Conservation (phyloP, 441 rosid species). For the Adansonia gregorii region DNA sequence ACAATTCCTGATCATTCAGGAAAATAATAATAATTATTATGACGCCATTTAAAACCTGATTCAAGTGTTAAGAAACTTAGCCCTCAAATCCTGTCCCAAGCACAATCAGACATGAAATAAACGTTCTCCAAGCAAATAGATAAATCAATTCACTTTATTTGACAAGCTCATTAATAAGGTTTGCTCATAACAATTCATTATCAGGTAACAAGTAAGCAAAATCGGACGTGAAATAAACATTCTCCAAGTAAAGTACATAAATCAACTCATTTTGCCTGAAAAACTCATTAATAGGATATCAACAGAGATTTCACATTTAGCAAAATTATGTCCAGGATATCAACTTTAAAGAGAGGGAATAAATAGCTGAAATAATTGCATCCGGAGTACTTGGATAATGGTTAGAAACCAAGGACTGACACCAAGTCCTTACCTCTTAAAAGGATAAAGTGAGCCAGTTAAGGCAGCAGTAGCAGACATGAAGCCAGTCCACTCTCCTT, state of each 20-base stretch:
- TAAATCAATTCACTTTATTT: not conserved
- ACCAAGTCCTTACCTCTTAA: slow-evolving; percentile 60
- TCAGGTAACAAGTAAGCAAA: slow-evolving; percentile 1
- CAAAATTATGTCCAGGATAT: not conserved
- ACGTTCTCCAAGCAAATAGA: not conserved
- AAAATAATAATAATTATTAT: not conserved
- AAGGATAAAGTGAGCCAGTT: slow-evolving; percentile 44
- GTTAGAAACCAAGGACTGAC: slow-evolving; percentile 56
- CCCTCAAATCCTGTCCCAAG: not conserved
- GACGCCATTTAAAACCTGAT: not conserved
- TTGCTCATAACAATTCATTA: not conserved
- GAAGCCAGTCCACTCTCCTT: slow-evolving; percentile 56
- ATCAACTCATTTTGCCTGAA: not conserved
- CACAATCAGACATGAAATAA: not conserved
- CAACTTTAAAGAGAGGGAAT: not conserved
- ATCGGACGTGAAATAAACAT: not conserved
- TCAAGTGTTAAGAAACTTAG: not conserved
- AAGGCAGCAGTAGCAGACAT: slow-evolving; percentile 61
- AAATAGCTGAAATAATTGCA: slow-evolving; percentile 30
- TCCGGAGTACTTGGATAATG: slow-evolving; percentile 65
- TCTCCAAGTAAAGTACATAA: slow-evolving; percentile 14
- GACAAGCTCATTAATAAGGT: not conserved
- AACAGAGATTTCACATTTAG: not conserved
- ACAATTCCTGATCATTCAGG: slow-evolving; percentile 11
- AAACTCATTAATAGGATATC: not conserved